These are phyloP conservation scores for Pyrenophora graminea DNA, from an alignment of 2,329 filamentous ascomycete genomes.

Conservation along the genomic window DNA sequence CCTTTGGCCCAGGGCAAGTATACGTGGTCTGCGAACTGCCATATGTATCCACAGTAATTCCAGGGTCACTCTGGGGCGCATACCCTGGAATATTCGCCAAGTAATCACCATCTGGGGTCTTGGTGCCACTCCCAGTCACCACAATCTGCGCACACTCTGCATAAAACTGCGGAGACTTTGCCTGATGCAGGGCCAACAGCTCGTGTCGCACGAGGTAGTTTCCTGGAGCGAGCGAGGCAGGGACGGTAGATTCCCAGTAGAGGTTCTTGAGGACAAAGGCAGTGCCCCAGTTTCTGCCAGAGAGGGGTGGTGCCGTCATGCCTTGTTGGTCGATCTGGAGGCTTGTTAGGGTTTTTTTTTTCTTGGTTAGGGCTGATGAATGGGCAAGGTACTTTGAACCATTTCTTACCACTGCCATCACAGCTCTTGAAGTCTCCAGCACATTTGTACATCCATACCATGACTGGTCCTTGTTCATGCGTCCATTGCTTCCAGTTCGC, in stretches of 20 bases:
- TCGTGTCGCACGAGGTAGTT: constrained; percentile 55
- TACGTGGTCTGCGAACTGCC: constrained; percentile 52
- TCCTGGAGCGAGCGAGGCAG: constrained; percentile 47
- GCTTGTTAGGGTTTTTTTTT: not conserved
- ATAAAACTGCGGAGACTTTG: constrained; percentile 58
- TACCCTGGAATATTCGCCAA: constrained; percentile 53
- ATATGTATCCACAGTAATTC: constrained; percentile 59
- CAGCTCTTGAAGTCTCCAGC: constrained; percentile 54
- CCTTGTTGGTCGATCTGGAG: constrained; percentile 55
- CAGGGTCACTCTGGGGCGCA: constrained; percentile 52
- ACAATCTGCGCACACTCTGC: constrained; percentile 61
- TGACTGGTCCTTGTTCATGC: constrained; percentile 61
- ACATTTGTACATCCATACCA: constrained; percentile 61
- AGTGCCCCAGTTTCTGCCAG: constrained; percentile 56
- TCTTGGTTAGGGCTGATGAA: not conserved
- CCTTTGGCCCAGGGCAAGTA: constrained; percentile 54
- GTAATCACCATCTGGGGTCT: constrained; percentile 48
- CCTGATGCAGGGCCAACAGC: constrained; percentile 61
- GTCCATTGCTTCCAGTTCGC: constrained; percentile 64
- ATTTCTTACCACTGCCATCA: constrained; percentile 57
- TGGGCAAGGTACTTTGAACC: constrained; percentile 56
- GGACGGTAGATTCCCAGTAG: constrained; percentile 60
- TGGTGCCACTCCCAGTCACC: constrained; percentile 57
- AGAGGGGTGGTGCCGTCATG: constrained; percentile 53
- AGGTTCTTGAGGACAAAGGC: constrained; percentile 54